Base-by-base conservation (phyloP, 2,329 filamentous ascomycete species). In the Herpotrichia juniperi region DNA sequence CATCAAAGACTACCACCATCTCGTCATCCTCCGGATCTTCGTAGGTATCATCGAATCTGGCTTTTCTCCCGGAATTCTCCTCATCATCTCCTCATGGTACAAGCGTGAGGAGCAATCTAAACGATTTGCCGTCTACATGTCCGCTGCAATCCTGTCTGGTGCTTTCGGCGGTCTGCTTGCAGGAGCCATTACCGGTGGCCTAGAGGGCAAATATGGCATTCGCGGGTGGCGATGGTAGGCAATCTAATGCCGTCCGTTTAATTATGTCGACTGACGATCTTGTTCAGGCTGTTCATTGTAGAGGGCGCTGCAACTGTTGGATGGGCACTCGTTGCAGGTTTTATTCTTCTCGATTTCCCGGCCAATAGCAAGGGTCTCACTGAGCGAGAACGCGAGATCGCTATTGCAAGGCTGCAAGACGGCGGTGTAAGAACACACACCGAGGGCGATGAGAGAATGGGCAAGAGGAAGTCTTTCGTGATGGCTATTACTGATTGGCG, bases 51-150 rank as follows among this genome's bases (percentile, higher is more conserved):
- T 83, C 34, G 83, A 85, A 63, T 78, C 78, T 7, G 79, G 80
- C 0, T 83, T 83, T 42, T 82, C 79, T 40, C 82, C 83, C 0
- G 83, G 82, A 22, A 77, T 84, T 37, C 71, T 83, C 40, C 77
- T 80, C 40, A 76, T 82, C 19, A 74, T 86, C 6, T 83, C 81
- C 0, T 83, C 77, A 1, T 87, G 83, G 83, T 87, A 87, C 61
- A 81, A 82, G 53, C 80, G 78, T 43, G 77, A 78, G 11, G 84
- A 87, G 58, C 78, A 85, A 35, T 79, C 80, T 0, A 83, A 82
- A 45, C 78, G 84, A 2, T 82, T 83, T 39, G 81, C 77, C 7
- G 67, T 86, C 1, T 86, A 83, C 58, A 82, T 84, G 54, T 81
- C 83, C n/a, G 81, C 80, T 1, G 82, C 81, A 0, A 79, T 85